These are phyloP conservation scores for Amniculicola lignicola DNA, from an alignment of 495 filamentous ascomycete species.

Conservation along the genomic window DNA sequence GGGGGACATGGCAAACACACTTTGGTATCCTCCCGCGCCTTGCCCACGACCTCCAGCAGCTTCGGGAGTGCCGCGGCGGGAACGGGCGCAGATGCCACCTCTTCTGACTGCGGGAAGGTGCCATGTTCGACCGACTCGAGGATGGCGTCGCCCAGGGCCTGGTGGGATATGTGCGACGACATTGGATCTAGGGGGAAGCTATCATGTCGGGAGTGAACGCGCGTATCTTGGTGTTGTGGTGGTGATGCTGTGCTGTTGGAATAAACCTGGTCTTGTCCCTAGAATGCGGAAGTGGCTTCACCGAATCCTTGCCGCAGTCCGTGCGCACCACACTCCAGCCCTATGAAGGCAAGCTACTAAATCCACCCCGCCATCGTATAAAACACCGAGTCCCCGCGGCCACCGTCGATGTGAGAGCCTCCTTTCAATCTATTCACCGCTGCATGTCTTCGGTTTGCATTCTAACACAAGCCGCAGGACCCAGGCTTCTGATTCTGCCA, in stretches of 20 bases:
- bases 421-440: no score
- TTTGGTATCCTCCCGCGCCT: slow-evolving; percentile 66
- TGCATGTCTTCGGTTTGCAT: no score
- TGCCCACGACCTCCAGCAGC: slow-evolving; percentile 61
- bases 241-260: neutral
- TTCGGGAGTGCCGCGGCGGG: slow-evolving; percentile 56
- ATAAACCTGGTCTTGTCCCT: no score
- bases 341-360: neutral
- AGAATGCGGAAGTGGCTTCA: neutral
- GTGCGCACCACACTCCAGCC: neutral
- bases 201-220: neutral
- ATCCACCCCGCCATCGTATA: neutral
- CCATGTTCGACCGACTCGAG: slow-evolving; percentile 70
- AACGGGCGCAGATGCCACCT: slow-evolving; percentile 61
- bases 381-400: no score
- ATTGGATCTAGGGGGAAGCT: slow-evolving; percentile 7
- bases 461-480: no score
- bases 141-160: slow-evolving; percentile 60
- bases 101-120: slow-evolving; percentile 69
- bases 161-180: slow-evolving; percentile 29
- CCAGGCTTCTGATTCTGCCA: no score
- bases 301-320: neutral
- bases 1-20: slow-evolving; percentile 43
- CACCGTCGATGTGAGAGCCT: no score
- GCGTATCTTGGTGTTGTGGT: neutral